A percentile compares a stretch with the other conserved stretches of the same genome.
phyloP scores from a whole-genome alignment of 1,284 basidiomycete species.

The Trametes polyzona region DNA sequence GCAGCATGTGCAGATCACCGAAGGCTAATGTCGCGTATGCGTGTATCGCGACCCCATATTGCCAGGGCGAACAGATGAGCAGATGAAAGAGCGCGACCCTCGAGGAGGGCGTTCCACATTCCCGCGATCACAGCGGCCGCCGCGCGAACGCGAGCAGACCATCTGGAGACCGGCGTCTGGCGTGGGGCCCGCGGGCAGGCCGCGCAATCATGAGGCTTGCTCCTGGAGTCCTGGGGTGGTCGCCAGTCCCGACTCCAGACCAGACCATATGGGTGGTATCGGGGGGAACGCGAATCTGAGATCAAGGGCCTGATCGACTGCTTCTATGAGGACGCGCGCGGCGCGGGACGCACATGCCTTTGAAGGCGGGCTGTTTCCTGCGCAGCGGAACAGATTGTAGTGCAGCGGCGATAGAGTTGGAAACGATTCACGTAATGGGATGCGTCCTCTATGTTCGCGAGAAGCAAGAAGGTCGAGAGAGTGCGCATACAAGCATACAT shows the following conservation, averaged over 20 bases:
- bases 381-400: not conserved
- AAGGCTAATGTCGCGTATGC: not conserved
- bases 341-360: conserved; percentile 7
- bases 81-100: not conserved
- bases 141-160: not conserved
- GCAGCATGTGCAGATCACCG: no score
- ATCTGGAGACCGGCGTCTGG: not conserved
- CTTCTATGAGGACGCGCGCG: conserved; percentile 5
- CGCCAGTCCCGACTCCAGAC: not conserved
- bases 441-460: conserved; percentile 4
- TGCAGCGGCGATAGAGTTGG: conserved; percentile 8
- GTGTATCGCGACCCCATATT: not conserved
- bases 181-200: no score
- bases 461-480: conserved; percentile 2
- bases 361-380: conserved; percentile 6
- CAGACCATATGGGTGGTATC: conserved; percentile 11
- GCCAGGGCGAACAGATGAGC: not conserved
- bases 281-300: conserved; percentile 11
- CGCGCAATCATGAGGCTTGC: not conserved
- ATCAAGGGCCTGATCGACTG: conserved; percentile 20
- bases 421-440: conserved; percentile 8
- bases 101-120: not conserved
- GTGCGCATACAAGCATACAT: conserved; percentile 9
- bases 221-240: not conserved
- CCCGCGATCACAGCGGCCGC: conserved; percentile 7